Conservation (phyloP, 441 rosid species). For the Cnidoscolus chayamansa region DNA sequence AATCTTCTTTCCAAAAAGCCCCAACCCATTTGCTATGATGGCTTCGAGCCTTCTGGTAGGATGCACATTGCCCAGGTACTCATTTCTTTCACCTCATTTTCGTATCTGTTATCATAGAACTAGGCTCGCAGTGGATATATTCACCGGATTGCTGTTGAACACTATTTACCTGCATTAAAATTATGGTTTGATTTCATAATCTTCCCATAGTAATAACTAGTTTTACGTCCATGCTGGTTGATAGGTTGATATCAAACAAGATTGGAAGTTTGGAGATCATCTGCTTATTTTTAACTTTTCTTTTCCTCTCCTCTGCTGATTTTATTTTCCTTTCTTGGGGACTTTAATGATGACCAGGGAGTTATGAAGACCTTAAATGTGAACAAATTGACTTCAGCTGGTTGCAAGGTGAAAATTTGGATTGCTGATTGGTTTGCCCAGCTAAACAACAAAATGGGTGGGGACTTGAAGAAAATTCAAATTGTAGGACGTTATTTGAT, state of each 20-base stretch:
- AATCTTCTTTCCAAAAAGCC: slow-evolving; percentile 69
- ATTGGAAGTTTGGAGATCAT: no score
- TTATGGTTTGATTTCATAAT: no score
- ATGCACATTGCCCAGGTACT: slow-evolving; percentile 92
- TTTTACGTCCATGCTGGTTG: no score
- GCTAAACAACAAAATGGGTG: slow-evolving; percentile 81
- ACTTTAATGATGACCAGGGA: slow-evolving; percentile 38
- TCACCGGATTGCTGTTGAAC: no score
- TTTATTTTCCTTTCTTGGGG: neutral
- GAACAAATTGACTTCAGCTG: slow-evolving; percentile 76
- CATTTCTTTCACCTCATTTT: neutral
- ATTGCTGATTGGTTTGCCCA: slow-evolving; percentile 96
- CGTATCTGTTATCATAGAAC: no score
- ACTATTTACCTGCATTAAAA: no score
- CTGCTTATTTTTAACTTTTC: no score
- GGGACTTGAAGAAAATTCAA: slow-evolving; percentile 70
- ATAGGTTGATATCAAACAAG: no score
- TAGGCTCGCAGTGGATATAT: no score
- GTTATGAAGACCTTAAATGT: slow-evolving; percentile 75
- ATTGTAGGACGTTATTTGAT: slow-evolving; percentile 57
- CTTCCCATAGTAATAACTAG: no score
- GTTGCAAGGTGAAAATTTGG: slow-evolving; percentile 83
- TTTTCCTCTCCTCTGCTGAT: neutral
- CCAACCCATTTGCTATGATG: slow-evolving; percentile 79
- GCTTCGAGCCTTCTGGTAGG: slow-evolving; percentile 86